These are phyloP conservation scores for Dalbergia oliveri DNA, from an alignment of 306 rosid species.

Conservation along the genomic window DNA sequence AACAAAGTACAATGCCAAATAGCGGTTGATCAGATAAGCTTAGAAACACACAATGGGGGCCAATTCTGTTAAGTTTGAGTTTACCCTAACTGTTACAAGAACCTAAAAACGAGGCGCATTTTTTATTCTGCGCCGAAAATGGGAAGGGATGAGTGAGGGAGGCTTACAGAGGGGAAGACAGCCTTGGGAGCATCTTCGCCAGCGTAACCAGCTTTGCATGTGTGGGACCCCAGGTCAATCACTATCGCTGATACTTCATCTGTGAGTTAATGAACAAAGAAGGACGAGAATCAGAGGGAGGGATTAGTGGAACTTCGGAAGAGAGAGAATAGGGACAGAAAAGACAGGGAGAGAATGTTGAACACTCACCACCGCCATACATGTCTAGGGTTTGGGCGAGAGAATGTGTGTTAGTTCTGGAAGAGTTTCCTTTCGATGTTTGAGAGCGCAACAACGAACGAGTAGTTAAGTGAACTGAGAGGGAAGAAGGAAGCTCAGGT, in stretches of 20 bases:
- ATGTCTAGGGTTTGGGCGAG: constrained; percentile 43
- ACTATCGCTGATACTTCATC: constrained; percentile 86
- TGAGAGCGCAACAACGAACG: constrained; percentile 27
- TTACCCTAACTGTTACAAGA: background rate
- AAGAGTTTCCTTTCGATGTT: background rate
- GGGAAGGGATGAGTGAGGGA: background rate
- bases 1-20: background rate
- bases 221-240: constrained; percentile 79
- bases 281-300: constrained; percentile 6
- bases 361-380: constrained; percentile 84
- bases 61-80: background rate
- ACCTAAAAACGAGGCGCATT: background rate
- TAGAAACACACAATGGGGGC: background rate
- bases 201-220: constrained; percentile 88
- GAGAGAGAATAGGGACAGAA: background rate
- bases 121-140: background rate
- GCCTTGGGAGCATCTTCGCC: constrained; percentile 93
- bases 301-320: background rate
- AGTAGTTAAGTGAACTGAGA: background rate
- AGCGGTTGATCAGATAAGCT: background rate
- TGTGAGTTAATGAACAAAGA: constrained; percentile 23
- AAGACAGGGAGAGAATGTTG: background rate
- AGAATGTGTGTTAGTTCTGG: constrained; percentile 26
- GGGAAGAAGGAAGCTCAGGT: background rate
- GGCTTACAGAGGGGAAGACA: constrained; percentile 76